Percentiles rank a stretch among this genome's conserved stretches.
phyloP scores from a whole-genome alignment of 2,329 filamentous ascomycete species.

The Epichloe scottii region DNA sequence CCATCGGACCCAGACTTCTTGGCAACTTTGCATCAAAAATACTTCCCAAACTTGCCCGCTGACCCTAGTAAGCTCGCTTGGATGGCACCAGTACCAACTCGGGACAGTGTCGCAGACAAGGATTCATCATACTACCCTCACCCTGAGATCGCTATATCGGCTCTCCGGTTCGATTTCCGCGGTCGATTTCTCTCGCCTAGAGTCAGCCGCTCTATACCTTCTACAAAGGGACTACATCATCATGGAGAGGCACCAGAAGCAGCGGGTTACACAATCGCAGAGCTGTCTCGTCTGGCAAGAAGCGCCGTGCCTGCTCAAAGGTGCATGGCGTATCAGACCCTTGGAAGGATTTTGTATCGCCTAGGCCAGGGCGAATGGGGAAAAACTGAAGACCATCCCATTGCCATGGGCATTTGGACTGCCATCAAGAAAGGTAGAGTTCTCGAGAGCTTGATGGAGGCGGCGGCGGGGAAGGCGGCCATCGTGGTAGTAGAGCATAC shows the following conservation, averaged over 20 bases:
- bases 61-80: slow-evolving; percentile 80
- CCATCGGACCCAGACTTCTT: slow-evolving; percentile 76
- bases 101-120: slow-evolving; percentile 50
- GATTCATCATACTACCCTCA: slow-evolving; percentile 74
- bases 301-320: slow-evolving; percentile 77
- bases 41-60: slow-evolving; percentile 78
- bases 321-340: slow-evolving; percentile 82
- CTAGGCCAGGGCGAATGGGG: slow-evolving; percentile 64
- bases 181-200: slow-evolving; percentile 70
- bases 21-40: slow-evolving; percentile 73
- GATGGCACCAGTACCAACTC: slow-evolving; percentile 64
- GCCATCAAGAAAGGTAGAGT: slow-evolving; percentile 66
- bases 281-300: slow-evolving; percentile 68
- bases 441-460: slow-evolving; percentile 63
- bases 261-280: slow-evolving; percentile 84
- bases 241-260: slow-evolving; percentile 87
- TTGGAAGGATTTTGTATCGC: slow-evolving; percentile 74
- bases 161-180: slow-evolving; percentile 79
- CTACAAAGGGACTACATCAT: slow-evolving; percentile 75
- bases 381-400: slow-evolving; percentile 39
- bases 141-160: slow-evolving; percentile 58
- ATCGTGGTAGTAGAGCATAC: slow-evolving; percentile 71
- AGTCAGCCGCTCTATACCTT: slow-evolving; percentile 60
- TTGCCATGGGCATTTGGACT: slow-evolving; percentile 73
- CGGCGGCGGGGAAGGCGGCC: slow-evolving; percentile 56